Evolutionary conservation across 345 rosid genomes (phyloP), one percentile per base, ranked within the genome.

Genomic region (Camelina hispida): DNA sequence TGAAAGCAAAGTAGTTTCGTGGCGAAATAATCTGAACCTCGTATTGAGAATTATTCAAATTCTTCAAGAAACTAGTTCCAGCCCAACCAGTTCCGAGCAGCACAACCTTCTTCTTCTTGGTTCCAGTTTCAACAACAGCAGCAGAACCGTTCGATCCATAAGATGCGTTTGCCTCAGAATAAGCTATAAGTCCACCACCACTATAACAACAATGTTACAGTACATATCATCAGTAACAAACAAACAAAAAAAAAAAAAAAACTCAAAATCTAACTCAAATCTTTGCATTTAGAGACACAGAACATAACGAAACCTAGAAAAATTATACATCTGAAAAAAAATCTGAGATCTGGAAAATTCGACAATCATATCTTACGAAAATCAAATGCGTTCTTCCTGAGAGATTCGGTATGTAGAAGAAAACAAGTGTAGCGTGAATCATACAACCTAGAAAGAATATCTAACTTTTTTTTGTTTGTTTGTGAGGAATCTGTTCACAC

Each of bases 81-180:
- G 98, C 98, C 99, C 99, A 96, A 16, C 99, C 99, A 58, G 96
- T 93, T 58, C 99, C 99, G 11, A 96, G 93, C 16, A 96, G 87
- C 79, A 93, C 96, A 73, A 96, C 93, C 82, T 86, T 93, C 88
- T 93, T 96, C 80, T 85, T 93, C 89, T 38, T 88, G 76, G 55
- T 68, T 66, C 83, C 86, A 23, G 71, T 75, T 69, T 78, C 87
- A 57, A 81, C 86, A 77, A 46, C 0, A 42, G 18, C 20, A 42
- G 75, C 46, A 55, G 30, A 28, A 28, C 77, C 65, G 44, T 78
- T 69, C 0, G 74, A 43, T 30, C 77, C 85, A 47, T 57, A 42
- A 14, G 86, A 50, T 34, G 87, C 56, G 48, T 84, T 90, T 22
- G 93, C 87, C 75, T 95, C 94, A 0, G 94, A 83, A 76, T 85